A percentile compares a stretch with the other conserved stretches of the same genome.
phyloP scores from a whole-genome alignment of 441 rosid species.

The Aleurites moluccanus region DNA sequence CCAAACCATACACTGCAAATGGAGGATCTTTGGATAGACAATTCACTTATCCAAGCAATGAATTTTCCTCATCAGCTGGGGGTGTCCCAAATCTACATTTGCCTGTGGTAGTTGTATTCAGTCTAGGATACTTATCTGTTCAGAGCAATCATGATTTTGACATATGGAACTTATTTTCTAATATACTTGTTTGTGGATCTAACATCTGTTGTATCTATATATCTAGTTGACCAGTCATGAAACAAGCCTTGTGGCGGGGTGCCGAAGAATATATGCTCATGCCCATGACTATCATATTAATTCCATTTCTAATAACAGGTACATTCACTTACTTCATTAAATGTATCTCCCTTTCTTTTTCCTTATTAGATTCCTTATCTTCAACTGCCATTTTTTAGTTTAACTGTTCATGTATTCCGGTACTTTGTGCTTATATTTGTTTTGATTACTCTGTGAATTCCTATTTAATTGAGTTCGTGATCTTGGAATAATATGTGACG shows the following conservation, averaged over 20 bases:
- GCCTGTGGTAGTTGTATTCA: slow-evolving; percentile 74
- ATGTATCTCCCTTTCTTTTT: neutral
- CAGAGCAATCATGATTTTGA: slow-evolving; percentile 5
- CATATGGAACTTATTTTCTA: neutral
- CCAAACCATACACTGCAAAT: slow-evolving; percentile 42
- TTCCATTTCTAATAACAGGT: slow-evolving; percentile 94
- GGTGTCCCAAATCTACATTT: slow-evolving; percentile 66
- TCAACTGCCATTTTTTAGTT: neutral
- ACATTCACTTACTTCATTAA: neutral
- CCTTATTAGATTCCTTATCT: slow-evolving; percentile 1
- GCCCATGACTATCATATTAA: slow-evolving; percentile 96
- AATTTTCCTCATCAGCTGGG: slow-evolving; percentile 54
- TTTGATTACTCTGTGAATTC: neutral
- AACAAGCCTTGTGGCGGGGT: slow-evolving; percentile 69
- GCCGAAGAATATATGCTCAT: slow-evolving; percentile 86
- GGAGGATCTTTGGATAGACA: slow-evolving; percentile 51
- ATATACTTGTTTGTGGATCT: neutral
- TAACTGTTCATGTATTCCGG: neutral
- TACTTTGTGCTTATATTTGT: neutral
- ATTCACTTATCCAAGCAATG: slow-evolving; percentile 40
- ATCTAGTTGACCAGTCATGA: slow-evolving; percentile 73
- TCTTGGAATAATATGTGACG: neutral
- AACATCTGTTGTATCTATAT: slow-evolving; percentile 4
- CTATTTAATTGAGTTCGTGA: neutral
- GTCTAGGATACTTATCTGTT: slow-evolving; percentile 14